A percentile compares a stretch with the other conserved stretches of the same genome.
phyloP scores from a whole-genome alignment of 1,284 basidiomycete genomes.

The Ceratorhiza oryzae-sativae region DNA sequence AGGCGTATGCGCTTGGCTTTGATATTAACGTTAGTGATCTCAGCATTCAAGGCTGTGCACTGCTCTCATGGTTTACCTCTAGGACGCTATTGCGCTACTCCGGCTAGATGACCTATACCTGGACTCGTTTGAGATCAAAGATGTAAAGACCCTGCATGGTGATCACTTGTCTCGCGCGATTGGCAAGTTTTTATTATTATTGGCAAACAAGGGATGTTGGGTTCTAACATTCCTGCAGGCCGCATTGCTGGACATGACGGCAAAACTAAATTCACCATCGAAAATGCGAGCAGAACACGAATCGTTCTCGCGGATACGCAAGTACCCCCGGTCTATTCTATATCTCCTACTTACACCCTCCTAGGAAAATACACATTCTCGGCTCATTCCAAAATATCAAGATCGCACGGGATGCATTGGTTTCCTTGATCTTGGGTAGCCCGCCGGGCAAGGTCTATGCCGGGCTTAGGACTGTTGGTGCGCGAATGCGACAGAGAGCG shows the following conservation, averaged over 20 bases:
- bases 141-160: constrained; percentile 96
- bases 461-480: constrained; percentile 87
- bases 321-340: constrained; percentile 50
- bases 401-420: constrained; percentile 93
- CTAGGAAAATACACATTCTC: constrained; percentile 91
- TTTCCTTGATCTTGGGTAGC: constrained; percentile 92
- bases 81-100: constrained; percentile 96
- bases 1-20: constrained; percentile 94
- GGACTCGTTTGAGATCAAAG: constrained; percentile 98
- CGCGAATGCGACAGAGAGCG: constrained; percentile 90
- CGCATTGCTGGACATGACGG: constrained; percentile 98
- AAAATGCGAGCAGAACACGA: constrained; percentile 94
- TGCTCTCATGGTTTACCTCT: constrained; percentile 34
- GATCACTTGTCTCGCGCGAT: constrained; percentile 97
- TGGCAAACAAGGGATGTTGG: neutral
- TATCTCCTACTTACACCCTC: constrained; percentile 24
- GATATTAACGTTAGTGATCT: constrained; percentile 77
- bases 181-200: constrained; percentile 56
- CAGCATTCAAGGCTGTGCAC: neutral
- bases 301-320: constrained; percentile 97
- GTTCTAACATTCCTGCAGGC: constrained; percentile 56
- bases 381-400: constrained; percentile 98
- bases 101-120: constrained; percentile 97
- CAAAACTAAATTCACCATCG: constrained; percentile 98
- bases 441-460: constrained; percentile 98